Conservation (phyloP, 2,329 filamentous ascomycete species). For the Lecanicillium sp. region DNA sequence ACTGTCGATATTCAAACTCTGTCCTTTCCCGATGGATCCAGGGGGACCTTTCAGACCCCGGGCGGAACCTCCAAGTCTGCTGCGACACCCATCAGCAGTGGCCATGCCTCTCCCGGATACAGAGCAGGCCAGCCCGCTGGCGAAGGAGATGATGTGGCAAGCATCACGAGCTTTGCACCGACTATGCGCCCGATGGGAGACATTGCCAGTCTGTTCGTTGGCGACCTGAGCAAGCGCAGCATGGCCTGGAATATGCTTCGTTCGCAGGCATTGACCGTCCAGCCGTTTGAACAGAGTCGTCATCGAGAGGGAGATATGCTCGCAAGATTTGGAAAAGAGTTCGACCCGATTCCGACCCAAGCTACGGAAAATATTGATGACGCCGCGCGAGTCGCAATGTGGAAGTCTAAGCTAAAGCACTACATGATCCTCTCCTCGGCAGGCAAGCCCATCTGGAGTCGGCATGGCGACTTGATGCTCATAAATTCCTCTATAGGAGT, state of each 20-base stretch:
- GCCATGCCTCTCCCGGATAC: conserved; percentile 33
- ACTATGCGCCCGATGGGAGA: conserved; percentile 61
- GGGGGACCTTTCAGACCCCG: conserved; percentile 53
- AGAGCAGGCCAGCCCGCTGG: conserved; percentile 28
- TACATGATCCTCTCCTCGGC: conserved; percentile 95
- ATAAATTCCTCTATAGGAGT: conserved; percentile 94
- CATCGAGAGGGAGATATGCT: conserved; percentile 46
- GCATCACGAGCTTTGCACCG: conserved; percentile 60
- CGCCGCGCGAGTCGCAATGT: conserved; percentile 60
- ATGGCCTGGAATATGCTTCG: conserved; percentile 63
- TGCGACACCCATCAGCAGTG: conserved; percentile 35
- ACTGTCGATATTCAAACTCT: conserved; percentile 74
- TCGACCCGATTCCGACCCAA: conserved; percentile 63
- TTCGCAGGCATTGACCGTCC: conserved; percentile 53
- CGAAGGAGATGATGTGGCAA: conserved; percentile 58
- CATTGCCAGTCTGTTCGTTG: conserved; percentile 73
- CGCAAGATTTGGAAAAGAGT: conserved; percentile 67
- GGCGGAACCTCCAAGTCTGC: conserved; percentile 29
- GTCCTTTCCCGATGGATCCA: conserved; percentile 62
- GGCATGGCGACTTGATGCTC: conserved; percentile 83
- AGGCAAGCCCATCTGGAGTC: conserved; percentile 94
- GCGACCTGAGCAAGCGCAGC: conserved; percentile 60
- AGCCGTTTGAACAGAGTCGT: conserved; percentile 53
- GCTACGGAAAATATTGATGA: conserved; percentile 37
- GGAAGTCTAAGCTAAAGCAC: conserved; percentile 93